phyloP scores from a whole-genome alignment of 2,329 filamentous ascomycete species.

The Sphaerulina vaccinii region DNA sequence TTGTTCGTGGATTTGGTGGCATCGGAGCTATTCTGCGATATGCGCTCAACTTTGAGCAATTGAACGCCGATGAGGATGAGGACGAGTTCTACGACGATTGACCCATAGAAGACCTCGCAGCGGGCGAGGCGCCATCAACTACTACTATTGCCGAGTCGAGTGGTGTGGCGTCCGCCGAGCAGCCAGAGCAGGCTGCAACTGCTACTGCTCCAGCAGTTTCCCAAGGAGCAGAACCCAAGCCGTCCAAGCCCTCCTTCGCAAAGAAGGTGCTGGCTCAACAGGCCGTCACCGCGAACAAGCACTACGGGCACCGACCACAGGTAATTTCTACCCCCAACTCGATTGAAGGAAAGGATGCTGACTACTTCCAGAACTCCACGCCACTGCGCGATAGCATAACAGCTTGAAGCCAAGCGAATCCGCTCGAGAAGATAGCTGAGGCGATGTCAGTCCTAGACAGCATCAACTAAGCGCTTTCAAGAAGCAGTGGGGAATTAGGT shows the following conservation, averaged over 20 bases:
- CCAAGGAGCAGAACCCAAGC: conserved; percentile 18
- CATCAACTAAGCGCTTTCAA: background rate
- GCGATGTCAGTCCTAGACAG: background rate
- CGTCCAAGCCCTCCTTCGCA: conserved; percentile 19
- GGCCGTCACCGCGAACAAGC: conserved; percentile 21
- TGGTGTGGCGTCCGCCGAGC: conserved; percentile 56
- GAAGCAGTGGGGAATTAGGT: background rate
- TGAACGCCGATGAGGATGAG: conserved; percentile 76
- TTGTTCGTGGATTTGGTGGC: conserved; percentile 98
- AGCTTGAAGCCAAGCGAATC: conserved; percentile 11
- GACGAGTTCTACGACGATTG: conserved; percentile 91
- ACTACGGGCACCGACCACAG: conserved; percentile 30
- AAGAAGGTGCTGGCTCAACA: conserved; percentile 25
- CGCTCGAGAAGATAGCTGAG: background rate
- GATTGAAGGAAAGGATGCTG: conserved; percentile 8
- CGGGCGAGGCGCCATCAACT: conserved; percentile 75
- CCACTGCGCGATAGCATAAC: conserved; percentile 29
- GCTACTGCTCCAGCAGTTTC: conserved; percentile 32
- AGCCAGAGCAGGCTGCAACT: conserved; percentile 36
- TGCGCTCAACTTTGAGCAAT: conserved; percentile 99
- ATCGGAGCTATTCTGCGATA: conserved; percentile 96
- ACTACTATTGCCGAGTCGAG: conserved; percentile 48
- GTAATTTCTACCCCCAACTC: conserved; percentile 13
- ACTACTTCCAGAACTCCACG: conserved; percentile 28
- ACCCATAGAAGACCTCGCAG: conserved; percentile 65